Evolutionary conservation across 768 basidiomycete species (phyloP).

Genomic region (Mycena leptocephala): DNA sequence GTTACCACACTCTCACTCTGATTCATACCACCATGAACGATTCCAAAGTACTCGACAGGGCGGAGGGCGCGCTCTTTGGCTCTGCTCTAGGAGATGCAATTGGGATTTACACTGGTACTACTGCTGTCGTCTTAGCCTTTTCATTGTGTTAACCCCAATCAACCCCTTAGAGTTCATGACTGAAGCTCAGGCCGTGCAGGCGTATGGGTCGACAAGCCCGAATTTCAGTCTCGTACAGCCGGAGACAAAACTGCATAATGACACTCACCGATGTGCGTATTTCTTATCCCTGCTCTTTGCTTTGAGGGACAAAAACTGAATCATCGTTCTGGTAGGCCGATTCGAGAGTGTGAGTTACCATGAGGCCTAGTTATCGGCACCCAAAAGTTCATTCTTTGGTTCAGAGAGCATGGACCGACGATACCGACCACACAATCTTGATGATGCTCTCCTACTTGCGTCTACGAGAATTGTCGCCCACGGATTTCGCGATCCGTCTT

Average conservation of each 20-base stretch:
- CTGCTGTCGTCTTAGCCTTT: background rate
- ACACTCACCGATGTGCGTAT: slow-evolving; percentile 37
- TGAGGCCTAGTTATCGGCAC: background rate
- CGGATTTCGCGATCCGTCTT: slow-evolving; percentile 37
- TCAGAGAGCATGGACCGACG: slow-evolving; percentile 43
- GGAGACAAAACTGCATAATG: slow-evolving; percentile 33
- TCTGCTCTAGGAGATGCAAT: slow-evolving; percentile 41
- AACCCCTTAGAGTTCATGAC: slow-evolving; percentile 40
- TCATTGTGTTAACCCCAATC: background rate
- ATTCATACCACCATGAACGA: slow-evolving; percentile 29
- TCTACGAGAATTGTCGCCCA: slow-evolving; percentile 27
- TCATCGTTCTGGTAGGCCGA: slow-evolving; percentile 4
- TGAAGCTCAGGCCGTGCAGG: slow-evolving; percentile 27
- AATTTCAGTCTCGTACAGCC: slow-evolving; percentile 33
- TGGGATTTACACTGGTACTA: slow-evolving; percentile 38
- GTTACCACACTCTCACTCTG: background rate
- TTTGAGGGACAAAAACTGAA: background rate
- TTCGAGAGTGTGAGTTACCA: slow-evolving; percentile 31
- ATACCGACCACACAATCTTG: slow-evolving; percentile 40
- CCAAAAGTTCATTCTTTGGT: background rate
- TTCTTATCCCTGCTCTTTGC: background rate
- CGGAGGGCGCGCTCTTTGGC: slow-evolving; percentile 39
- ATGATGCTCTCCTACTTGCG: slow-evolving; percentile 40
- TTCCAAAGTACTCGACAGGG: slow-evolving; percentile 35
- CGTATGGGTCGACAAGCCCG: slow-evolving; percentile 23